Conservation (phyloP, 148 eudicot genomes). For the Pharnaceum exiguum region DNA sequence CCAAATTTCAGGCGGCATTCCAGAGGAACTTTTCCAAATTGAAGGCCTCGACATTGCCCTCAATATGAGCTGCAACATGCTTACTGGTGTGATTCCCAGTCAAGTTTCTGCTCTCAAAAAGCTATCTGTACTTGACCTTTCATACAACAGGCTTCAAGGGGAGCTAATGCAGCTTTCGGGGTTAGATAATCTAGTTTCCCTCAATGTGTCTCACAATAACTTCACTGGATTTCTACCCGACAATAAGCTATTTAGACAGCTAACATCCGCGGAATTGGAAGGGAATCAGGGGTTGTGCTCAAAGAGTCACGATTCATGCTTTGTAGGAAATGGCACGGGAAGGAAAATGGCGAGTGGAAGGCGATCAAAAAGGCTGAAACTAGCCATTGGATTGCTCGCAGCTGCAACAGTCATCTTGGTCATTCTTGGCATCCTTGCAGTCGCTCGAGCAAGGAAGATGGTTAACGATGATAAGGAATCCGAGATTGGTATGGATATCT, state of each 20-base stretch:
- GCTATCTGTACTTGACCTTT: constrained; percentile 68
- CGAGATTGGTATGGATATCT: constrained; percentile 48
- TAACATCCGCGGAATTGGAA: constrained; percentile 50
- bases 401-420: constrained; percentile 40
- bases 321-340: constrained; percentile 23
- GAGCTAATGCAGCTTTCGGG: constrained; percentile 53
- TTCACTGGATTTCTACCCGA: constrained; percentile 76
- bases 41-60: constrained; percentile 67
- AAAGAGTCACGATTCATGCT: constrained; percentile 48
- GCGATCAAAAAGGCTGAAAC: constrained; percentile 35
- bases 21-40: constrained; percentile 46
- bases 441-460: constrained; percentile 35
- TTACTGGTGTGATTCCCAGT: constrained; percentile 56
- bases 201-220: constrained; percentile 75
- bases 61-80: constrained; percentile 66
- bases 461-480: constrained; percentile 45
- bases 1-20: constrained; percentile 47
- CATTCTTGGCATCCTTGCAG: constrained; percentile 47
- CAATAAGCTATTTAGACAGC: constrained; percentile 69
- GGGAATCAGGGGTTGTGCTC: constrained; percentile 70
- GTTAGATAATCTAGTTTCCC: constrained; percentile 65
- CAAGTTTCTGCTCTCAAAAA: constrained; percentile 61
- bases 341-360: constrained; percentile 16
- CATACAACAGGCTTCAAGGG: constrained; percentile 65
- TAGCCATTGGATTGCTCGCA: constrained; percentile 49